Evolutionary conservation across 768 basidiomycete genomes (phyloP), one percentile per base, ranked within the genome.

Genomic region (Tricholoma bakamatsutake): DNA sequence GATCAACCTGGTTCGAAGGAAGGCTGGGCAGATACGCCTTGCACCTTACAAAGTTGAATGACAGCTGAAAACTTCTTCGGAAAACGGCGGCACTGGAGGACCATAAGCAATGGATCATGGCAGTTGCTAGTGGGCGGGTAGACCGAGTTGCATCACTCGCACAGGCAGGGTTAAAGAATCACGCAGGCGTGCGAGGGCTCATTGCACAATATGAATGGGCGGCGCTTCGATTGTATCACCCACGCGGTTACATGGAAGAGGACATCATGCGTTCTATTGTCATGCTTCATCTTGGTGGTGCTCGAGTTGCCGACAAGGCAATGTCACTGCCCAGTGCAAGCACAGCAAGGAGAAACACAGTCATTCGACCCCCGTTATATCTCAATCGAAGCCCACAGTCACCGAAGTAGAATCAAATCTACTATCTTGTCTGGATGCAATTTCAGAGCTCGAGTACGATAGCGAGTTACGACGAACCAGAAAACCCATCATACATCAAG

Each of bases 281-380:
- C 4, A 21, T 63, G 3, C 55, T 59, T 21, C 54, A 7, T 42
- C 60, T 39, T 15, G 12, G 37, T 39, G 37, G 37, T 39, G 13
- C 37, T n/a, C 6, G 12, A 39, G 37, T 39, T 4, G 61, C 57
- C 0, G 39, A 62, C 49, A 40, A 50, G 8, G 52, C 60, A 10
- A 47, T 63, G 8, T 56, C 58, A 8, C 52, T 59, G 35, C 62
- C 62, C 7, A 54, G 62, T 5, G 15, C 59, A 21, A 61, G 49
- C 2, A 58, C 62, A 1, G 40, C 59, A 18, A 56, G 60, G 1
- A 31, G 18, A n/a, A 31, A 48, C 21, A 49, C 21, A n/a, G 31
- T 45, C 31, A 52, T 56, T 6, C 5, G 35, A 28, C 58, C 15
- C 33, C 42, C 56, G n/a, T n/a, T n/a, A n/a, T n/a, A n/a, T n/a